These are phyloP conservation scores for Candida multigemmis DNA, from an alignment of 805 yeast species.

Conservation along the genomic window DNA sequence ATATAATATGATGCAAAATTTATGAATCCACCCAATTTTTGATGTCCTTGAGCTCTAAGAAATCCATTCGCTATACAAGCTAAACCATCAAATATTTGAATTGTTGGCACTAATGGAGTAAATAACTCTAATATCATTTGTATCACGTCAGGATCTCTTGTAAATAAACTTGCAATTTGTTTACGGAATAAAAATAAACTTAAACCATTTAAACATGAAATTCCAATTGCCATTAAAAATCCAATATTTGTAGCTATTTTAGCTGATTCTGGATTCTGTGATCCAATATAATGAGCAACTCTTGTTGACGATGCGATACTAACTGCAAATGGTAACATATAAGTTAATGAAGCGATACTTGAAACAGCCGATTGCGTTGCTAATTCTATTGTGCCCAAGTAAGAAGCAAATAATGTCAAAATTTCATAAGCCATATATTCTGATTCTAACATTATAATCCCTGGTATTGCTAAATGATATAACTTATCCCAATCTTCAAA, in stretches of 20 bases:
- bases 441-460: constrained; percentile 36
- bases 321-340: constrained; percentile 38
- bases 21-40: constrained; percentile 60
- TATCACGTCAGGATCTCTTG: constrained; percentile 52
- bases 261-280: constrained; percentile 28
- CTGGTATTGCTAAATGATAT: constrained; percentile 32
- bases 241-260: constrained; percentile 24
- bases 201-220: constrained; percentile 30
- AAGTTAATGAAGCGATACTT: constrained; percentile 34
- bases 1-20: constrained; percentile 66
- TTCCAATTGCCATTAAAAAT: constrained; percentile 17
- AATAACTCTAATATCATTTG: constrained; percentile 42
- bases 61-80: constrained; percentile 68
- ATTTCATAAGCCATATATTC: constrained; percentile 39
- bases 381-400: constrained; percentile 39
- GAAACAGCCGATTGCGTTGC: constrained; percentile 47
- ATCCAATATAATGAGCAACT: constrained; percentile 37
- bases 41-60: constrained; percentile 69
- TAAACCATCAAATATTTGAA: constrained; percentile 62
- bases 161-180: constrained; percentile 49
- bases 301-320: constrained; percentile 36
- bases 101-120: constrained; percentile 51
- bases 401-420: constrained; percentile 36
- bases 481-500: constrained; percentile 27
- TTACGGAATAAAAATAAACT: constrained; percentile 37